Evolutionary conservation across 371 early-diverging fungal genomes (phyloP).

Genomic region (Blakeslea trispora): DNA sequence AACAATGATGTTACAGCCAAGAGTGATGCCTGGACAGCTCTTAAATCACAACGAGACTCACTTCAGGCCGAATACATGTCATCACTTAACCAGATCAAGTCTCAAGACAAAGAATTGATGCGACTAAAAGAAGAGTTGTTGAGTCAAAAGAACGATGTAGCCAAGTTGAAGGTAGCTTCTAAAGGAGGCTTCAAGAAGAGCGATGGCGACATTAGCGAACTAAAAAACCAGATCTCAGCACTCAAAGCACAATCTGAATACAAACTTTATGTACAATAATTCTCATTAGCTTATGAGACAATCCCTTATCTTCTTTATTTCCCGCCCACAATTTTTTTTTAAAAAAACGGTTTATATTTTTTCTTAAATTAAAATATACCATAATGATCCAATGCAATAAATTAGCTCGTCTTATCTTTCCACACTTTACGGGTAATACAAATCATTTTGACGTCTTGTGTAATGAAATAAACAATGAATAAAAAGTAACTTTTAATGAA

Average conservation of each 20-base stretch:
- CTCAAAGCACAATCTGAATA: constrained; percentile 43
- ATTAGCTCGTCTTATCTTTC: no score
- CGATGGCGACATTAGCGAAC: constrained; percentile 43
- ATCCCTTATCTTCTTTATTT: no score
- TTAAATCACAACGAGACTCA: constrained; percentile 52
- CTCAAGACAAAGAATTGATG: constrained; percentile 64
- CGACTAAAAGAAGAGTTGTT: constrained; percentile 62
- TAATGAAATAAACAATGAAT: no score
- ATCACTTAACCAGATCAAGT: constrained; percentile 54
- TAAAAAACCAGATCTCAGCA: constrained; percentile 54
- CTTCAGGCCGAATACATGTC: constrained; percentile 49
- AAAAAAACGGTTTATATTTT: not conserved
- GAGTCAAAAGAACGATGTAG: constrained; percentile 71
- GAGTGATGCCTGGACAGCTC: constrained; percentile 48
- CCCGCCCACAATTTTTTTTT: not conserved
- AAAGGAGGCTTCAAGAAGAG: constrained; percentile 29
- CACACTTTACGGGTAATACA: no score
- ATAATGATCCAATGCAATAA: not conserved
- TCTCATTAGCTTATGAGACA: not conserved
- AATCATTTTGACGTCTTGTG: no score
- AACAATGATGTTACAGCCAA: constrained; percentile 37
- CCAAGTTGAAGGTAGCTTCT: constrained; percentile 56
- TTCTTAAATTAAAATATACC: not conserved
- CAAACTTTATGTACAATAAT: constrained; percentile 31
- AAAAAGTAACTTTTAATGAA: no score